These are phyloP conservation scores for Exserohilum turcica DNA, from an alignment of 2,329 filamentous ascomycete genomes.

Conservation along the genomic window DNA sequence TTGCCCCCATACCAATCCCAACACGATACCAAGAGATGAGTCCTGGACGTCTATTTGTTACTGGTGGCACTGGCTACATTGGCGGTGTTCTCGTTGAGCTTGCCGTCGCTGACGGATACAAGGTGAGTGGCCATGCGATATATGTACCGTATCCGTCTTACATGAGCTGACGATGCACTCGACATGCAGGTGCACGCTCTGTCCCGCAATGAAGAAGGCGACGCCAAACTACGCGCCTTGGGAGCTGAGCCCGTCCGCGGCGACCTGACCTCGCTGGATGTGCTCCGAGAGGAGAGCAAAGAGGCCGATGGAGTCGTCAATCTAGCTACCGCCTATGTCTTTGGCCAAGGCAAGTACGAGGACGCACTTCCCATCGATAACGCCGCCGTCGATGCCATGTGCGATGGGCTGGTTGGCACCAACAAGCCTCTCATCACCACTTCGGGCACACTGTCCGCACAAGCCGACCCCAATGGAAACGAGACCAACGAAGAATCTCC, in stretches of 20 bases:
- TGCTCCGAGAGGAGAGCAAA: constrained; percentile 48
- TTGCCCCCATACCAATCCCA: background rate
- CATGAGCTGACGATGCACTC: background rate
- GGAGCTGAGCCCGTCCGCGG: constrained; percentile 51
- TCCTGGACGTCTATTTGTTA: constrained; percentile 20
- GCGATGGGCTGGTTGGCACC: constrained; percentile 40
- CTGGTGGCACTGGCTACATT: constrained; percentile 22
- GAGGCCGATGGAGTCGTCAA: constrained; percentile 51
- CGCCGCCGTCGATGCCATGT: constrained; percentile 49
- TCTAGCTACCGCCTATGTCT: constrained; percentile 8
- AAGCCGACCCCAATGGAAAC: constrained; percentile 31
- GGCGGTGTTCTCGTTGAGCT: constrained; percentile 34
- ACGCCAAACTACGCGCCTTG: constrained; percentile 45
- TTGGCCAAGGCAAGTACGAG: constrained; percentile 11
- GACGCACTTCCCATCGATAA: constrained; percentile 17
- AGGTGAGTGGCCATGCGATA: constrained; percentile 27
- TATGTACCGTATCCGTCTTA: too few species aligned
- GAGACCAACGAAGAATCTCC: constrained; percentile 38
- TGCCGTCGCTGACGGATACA: constrained; percentile 48
- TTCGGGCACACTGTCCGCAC: constrained; percentile 38
- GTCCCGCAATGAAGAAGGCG: constrained; percentile 46
- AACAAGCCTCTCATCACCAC: constrained; percentile 48
- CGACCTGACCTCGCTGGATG: constrained; percentile 46
- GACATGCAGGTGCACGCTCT: constrained; percentile 36
- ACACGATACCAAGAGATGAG: background rate